Conservation (phyloP, 2,329 filamentous ascomycete genomes). For the Fusarium sp. region DNA sequence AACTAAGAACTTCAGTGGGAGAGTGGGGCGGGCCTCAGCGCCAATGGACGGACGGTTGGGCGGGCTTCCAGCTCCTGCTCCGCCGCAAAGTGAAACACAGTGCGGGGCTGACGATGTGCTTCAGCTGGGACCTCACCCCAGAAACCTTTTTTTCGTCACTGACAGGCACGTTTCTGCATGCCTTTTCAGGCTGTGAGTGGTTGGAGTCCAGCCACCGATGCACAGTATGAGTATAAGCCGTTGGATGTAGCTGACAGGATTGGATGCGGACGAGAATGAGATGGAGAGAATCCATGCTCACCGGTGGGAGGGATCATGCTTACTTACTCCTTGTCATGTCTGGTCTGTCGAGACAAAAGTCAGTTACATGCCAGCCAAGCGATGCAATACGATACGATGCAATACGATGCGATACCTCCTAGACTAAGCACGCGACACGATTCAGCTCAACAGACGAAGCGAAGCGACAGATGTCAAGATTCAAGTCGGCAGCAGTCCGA, state of each 20-base stretch:
- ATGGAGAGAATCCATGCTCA: slow-evolving; percentile 20
- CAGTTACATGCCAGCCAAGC: slow-evolving; percentile 7
- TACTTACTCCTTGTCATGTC: background rate
- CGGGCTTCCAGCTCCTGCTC: background rate
- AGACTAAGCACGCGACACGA: background rate
- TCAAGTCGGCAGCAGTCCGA: slow-evolving; percentile 8
- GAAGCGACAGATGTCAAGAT: slow-evolving; percentile 30
- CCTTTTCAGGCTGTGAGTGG: slow-evolving; percentile 19
- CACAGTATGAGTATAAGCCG: slow-evolving; percentile 26
- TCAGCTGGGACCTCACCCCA: slow-evolving; percentile 8
- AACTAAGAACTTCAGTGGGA: slow-evolving; percentile 7
- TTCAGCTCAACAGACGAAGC: slow-evolving; percentile 3
- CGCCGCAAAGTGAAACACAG: slow-evolving; percentile 38
- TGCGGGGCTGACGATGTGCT: slow-evolving; percentile 21
- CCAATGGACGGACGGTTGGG: slow-evolving; percentile 22
- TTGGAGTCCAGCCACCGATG: slow-evolving; percentile 19
- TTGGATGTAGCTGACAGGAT: background rate
- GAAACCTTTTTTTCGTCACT: slow-evolving; percentile 25
- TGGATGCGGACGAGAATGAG: slow-evolving; percentile 2
- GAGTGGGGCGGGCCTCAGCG: slow-evolving; percentile 17
- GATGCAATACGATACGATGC: slow-evolving; percentile 1
- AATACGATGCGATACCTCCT: slow-evolving; percentile 7
- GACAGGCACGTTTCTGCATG: slow-evolving; percentile 20
- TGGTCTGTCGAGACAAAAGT: slow-evolving; percentile 14
- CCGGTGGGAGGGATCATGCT: slow-evolving; percentile 1